Evolutionary conservation across 805 yeast genomes (phyloP).

Genomic region (Kuraishia capsulata): DNA sequence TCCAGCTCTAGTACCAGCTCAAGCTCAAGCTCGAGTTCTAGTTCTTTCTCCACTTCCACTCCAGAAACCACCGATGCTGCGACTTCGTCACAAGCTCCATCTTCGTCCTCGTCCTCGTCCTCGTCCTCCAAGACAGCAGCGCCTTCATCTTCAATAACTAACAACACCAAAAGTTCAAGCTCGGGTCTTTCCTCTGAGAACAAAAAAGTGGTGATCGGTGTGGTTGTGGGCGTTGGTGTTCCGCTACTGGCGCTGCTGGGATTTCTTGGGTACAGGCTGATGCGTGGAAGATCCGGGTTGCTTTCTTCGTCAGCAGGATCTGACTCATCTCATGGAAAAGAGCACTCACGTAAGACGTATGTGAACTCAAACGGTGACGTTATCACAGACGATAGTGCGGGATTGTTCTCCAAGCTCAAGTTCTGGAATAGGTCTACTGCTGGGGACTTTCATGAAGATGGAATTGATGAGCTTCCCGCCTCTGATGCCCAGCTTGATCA

Average conservation of each 20-base stretch:
- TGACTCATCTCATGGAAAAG: neutral
- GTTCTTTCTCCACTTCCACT: conserved; percentile 6
- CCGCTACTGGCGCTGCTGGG: conserved; percentile 40
- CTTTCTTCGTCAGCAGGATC: conserved; percentile 16
- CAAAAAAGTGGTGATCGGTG: conserved; percentile 53
- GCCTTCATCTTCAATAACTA: conserved; percentile 17
- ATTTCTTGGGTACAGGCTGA: conserved; percentile 9
- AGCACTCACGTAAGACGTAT: conserved; percentile 1
- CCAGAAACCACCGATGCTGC: conserved; percentile 2
- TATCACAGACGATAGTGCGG: neutral
- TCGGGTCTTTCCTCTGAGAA: conserved; percentile 39
- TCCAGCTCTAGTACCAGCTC: conserved; percentile 1
- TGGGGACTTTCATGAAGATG: conserved; percentile 1
- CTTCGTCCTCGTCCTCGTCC: conserved; percentile 1
- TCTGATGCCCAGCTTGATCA: neutral
- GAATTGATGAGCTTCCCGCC: neutral
- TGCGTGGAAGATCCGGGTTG: neutral
- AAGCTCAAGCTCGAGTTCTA: conserved; percentile 1
- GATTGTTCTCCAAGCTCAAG: neutral
- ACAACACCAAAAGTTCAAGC: conserved; percentile 6
- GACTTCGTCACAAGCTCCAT: no score
- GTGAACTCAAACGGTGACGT: conserved; percentile 4
- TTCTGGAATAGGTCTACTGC: neutral
- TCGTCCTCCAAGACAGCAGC: conserved; percentile 16
- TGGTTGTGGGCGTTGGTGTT: conserved; percentile 64